Conservation (phyloP, 371 early-diverging fungal genomes). For the Batkoa obscura region DNA sequence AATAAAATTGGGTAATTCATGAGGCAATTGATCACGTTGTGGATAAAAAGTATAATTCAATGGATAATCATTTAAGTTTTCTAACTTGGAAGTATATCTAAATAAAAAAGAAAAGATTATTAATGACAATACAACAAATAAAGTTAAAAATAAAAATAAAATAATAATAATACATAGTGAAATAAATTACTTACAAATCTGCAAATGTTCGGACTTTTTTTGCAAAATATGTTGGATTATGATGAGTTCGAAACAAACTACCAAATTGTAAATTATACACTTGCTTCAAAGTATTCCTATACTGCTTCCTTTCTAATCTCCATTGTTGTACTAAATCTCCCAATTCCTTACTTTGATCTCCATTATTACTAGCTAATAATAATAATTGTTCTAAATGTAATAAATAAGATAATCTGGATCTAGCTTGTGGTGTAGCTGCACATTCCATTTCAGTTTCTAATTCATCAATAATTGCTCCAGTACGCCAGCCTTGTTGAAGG, state of each 20-base stretch:
- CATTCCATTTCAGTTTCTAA: slow-evolving; percentile 31
- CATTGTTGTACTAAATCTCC: slow-evolving; percentile 24
- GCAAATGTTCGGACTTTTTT: slow-evolving; percentile 32
- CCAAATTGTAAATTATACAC: slow-evolving; percentile 40
- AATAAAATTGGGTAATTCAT: slow-evolving; percentile 19
- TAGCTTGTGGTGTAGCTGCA: slow-evolving; percentile 9
- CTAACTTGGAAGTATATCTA: slow-evolving; percentile 33
- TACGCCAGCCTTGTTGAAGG: slow-evolving; percentile 45
- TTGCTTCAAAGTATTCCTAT: slow-evolving; percentile 23
- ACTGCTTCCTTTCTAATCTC: slow-evolving; percentile 20
- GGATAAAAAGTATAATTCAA: slow-evolving; percentile 43
- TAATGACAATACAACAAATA: neutral
- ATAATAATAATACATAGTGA: neutral
- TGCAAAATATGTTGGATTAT: slow-evolving; percentile 40
- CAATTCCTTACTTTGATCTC: slow-evolving; percentile 13
- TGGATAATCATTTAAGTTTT: slow-evolving; percentile 28
- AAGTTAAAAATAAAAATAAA: slow-evolving; percentile 11
- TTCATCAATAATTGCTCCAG: slow-evolving; percentile 45
- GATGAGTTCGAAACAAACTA: slow-evolving; percentile 39
- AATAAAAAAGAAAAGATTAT: slow-evolving; percentile 9
- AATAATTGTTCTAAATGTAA: slow-evolving; percentile 29
- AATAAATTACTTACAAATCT: slow-evolving; percentile 14
- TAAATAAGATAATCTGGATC: slow-evolving; percentile 21
- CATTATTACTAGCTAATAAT: slow-evolving; percentile 21
- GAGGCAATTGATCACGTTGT: slow-evolving; percentile 32